phyloP scores from a whole-genome alignment of 2,329 filamentous ascomycete genomes.

The Venturia oleaginea region DNA sequence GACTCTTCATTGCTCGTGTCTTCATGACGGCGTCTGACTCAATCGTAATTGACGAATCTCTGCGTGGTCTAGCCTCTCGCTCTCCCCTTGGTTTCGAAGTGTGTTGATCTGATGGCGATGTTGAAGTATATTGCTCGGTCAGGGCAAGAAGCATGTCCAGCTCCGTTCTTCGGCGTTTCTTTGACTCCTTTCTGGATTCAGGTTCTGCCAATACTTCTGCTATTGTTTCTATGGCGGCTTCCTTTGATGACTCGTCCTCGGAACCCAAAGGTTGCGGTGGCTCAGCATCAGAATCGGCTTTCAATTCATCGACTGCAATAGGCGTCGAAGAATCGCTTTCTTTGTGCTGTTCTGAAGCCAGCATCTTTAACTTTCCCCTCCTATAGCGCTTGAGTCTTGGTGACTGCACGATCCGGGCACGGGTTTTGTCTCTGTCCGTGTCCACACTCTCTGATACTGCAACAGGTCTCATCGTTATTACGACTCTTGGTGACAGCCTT shows the following conservation, averaged over 20 bases:
- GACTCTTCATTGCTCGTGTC: background rate
- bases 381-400: background rate
- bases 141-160: background rate
- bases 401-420: background rate
- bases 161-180: background rate
- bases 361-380: background rate
- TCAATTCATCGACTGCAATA: background rate
- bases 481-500: background rate
- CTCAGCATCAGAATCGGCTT: background rate
- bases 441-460: background rate
- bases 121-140: background rate
- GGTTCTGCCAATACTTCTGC: background rate
- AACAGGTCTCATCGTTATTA: background rate
- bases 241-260: background rate
- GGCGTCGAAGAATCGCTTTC: background rate
- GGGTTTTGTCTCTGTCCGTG: background rate
- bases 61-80: background rate
- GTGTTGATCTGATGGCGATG: background rate
- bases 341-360: background rate
- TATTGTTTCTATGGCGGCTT: background rate
- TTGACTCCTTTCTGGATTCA: background rate
- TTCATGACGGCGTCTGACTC: background rate
- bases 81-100: background rate
- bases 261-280: background rate
- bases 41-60: background rate